Evolutionary conservation across 2,329 filamentous ascomycete species (phyloP), one percentile per base, ranked within the genome.

Genomic region (Immersiporthe knoxdaviesiana): DNA sequence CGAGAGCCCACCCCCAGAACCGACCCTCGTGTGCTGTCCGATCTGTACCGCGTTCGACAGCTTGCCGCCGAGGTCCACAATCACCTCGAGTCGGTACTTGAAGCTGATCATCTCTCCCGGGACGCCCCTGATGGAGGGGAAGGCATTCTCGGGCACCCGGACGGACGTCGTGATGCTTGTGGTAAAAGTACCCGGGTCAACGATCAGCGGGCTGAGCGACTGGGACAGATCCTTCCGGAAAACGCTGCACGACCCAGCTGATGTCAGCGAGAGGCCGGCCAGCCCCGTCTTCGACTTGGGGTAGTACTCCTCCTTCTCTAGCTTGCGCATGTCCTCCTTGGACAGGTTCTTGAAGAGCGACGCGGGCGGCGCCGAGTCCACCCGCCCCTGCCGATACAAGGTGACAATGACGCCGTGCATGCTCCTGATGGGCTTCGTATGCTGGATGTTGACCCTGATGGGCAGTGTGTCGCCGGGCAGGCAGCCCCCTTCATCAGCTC

Each of bases 101-200:
- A 99, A 98, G 74, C 91, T 94, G 73, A 99, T 96, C 90, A 98
- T 96, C 44, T 92, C 91, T 3, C 95, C 94, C 0, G 96, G 96
- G 0, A 97, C 93, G 67, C 90, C 91, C 37, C 89, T 90, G 72
- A 98, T 98, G 2, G 94, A 97, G 0, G 96, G 95, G 74, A 98
- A 98, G 0, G 90, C 90, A 75, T 97, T 93, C 72, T 97, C 93
- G 0, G 96, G 96, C 2, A 98, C 88, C 73, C 93, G 90, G 21
- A 99, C 88, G 3, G 92, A 91, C 4, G 94, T 91, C 21, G 91
- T 96, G 56, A 98, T 88, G 60, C 91, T 91, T 1, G 94, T 90
- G 27, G 90, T 91, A 73, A 97, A 84, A 0, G 90, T 94, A 35
- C 79, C 82, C 0, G 94, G 95, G 75, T 98, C 91, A 66, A 98